A percentile compares a stretch with the other conserved stretches of the same genome.
These are phyloP conservation scores for Aaosphaeria pasadenensis DNA, from an alignment of 2,329 filamentous ascomycete genomes.

Conservation along the genomic window DNA sequence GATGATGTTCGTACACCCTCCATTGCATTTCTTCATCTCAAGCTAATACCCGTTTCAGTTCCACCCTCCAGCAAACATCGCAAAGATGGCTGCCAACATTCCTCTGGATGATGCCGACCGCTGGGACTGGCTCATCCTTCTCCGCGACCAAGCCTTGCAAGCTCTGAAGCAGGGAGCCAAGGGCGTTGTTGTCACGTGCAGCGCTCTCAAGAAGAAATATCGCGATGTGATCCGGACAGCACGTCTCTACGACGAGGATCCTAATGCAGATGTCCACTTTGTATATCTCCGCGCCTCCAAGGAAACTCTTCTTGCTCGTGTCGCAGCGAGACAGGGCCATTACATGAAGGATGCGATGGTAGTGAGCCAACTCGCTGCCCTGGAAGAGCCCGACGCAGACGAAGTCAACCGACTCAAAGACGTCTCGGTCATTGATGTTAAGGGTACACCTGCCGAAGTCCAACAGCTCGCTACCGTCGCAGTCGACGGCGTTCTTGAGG, in stretches of 20 bases:
- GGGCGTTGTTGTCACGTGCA: constrained; percentile 92
- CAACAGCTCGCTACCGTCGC: constrained; percentile 36
- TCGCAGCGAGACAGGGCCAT: constrained; percentile 72
- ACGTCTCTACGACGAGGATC: constrained; percentile 45
- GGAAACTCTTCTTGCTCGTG: constrained; percentile 70
- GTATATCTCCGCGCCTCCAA: constrained; percentile 83
- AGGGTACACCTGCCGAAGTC: constrained; percentile 40
- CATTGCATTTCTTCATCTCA: background rate
- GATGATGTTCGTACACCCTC: constrained; percentile 42
- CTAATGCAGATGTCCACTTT: constrained; percentile 67
- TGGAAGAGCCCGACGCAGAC: constrained; percentile 75
- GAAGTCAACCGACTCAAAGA: constrained; percentile 53
- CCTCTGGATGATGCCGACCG: constrained; percentile 90
- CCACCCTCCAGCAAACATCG: constrained; percentile 52
- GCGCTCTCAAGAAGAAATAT: constrained; percentile 94
- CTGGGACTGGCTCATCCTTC: constrained; percentile 83
- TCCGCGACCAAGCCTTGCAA: constrained; percentile 45
- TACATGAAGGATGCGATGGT: constrained; percentile 98
- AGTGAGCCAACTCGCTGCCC: constrained; percentile 79
- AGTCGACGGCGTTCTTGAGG: constrained; percentile 36
- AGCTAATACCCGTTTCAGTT: constrained; percentile 33
- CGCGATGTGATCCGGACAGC: constrained; percentile 64
- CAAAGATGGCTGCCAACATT: constrained; percentile 84
- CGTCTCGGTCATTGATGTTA: constrained; percentile 46
- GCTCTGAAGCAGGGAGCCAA: constrained; percentile 32